Evolutionary conservation across 2,329 filamentous ascomycete genomes (phyloP), one percentile per base, ranked within the genome.

Genomic region (Curvularia verruculosa): DNA sequence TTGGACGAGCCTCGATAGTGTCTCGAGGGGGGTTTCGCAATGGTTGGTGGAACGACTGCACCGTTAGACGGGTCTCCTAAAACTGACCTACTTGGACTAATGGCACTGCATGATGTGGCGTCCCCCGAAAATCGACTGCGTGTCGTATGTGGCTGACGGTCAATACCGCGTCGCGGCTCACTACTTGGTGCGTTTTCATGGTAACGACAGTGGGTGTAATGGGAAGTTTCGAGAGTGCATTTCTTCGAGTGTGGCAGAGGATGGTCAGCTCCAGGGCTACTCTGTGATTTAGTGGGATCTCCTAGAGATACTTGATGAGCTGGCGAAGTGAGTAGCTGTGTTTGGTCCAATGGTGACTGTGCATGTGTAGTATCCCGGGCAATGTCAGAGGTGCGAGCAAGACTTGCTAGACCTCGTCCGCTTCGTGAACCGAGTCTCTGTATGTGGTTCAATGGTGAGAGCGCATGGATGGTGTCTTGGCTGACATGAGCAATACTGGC

Each of bases 111-210:
- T 24, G 59, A 49, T 3, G 65, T 59, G 29, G 65, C 63, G 37
- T 60, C 67, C 5, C 55, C 63, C 5, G 67, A 69, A n/a, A 71
- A 72, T 6, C 60, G 59, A n/a, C 67, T 68, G 49, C 71, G 65
- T 15, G 48, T 43, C 26, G 56, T 55, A 5, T 47, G 43, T 15
- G 34, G 18, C 6, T 52, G 56, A 28, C 54, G 60, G 39, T 31
- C 51, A 29, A 52, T 60, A 23, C 54, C 54, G 21, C 48, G 64
- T 31, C 61, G 61, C 28, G 70, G 68, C 53, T 72, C 68, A 12
- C 66, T 72, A 29, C 54, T 60, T 19, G 64, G 63, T 39, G 50
- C 34, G 7, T 44, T 64, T 57, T 3, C 21, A 8, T 29, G 29
- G n/a, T 61, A 62, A 10, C n/a, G 18, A 45, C 52, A 54, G 23